A percentile compares a stretch with the other conserved stretches of the same genome.
Conservation (phyloP, 192 early-diverging fungal species). For the Endogone sp. region DNA sequence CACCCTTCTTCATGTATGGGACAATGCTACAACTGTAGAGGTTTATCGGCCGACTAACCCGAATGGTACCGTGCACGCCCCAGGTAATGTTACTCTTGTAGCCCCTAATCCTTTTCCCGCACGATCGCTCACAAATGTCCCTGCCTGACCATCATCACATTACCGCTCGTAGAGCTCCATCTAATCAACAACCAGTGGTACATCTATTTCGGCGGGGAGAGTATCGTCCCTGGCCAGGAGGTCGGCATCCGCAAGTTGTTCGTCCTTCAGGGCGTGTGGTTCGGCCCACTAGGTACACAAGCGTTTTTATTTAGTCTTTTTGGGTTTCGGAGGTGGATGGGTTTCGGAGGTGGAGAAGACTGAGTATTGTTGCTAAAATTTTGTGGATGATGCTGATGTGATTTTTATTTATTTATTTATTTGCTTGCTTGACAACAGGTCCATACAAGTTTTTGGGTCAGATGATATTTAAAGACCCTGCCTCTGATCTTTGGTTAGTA, state of each 20-base stretch:
- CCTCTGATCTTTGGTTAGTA: background rate
- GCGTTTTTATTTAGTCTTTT: background rate
- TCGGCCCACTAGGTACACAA: background rate
- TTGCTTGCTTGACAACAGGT: background rate
- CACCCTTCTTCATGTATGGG: background rate
- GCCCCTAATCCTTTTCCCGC: background rate
- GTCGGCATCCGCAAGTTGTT: background rate
- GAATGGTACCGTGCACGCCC: background rate
- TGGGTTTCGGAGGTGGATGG: background rate
- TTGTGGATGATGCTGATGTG: too few species aligned
- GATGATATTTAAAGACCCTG: background rate
- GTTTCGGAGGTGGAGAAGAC: background rate
- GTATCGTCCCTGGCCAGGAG: background rate
- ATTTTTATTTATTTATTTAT: background rate
- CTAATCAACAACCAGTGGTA: background rate
- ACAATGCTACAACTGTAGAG: background rate
- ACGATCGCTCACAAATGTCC: background rate
- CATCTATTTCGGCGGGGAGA: background rate
- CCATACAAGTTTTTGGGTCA: background rate
- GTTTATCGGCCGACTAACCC: background rate
- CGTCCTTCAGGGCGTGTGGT: background rate
- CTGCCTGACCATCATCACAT: background rate
- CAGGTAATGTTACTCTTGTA: background rate
- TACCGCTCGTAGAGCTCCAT: background rate
- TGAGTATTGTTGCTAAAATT: too few species aligned